Base-by-base conservation (phyloP, 495 filamentous ascomycete species). In the Venustampulla echinocandica region DNA sequence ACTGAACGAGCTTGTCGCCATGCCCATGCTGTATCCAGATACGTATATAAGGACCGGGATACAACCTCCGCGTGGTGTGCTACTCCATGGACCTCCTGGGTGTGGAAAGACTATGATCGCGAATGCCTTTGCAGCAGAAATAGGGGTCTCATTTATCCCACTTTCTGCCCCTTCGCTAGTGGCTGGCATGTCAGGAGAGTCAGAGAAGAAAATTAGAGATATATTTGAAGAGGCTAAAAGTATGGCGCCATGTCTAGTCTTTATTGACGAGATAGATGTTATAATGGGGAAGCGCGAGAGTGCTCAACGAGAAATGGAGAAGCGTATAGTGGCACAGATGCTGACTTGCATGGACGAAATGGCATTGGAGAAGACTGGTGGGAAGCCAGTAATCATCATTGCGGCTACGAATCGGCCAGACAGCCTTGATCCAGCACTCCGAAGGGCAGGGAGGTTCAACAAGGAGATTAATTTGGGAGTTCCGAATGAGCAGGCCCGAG, bases 241-340 rank as follows among this genome's bases (percentile, higher is more conserved):
- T 44, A 74, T 90, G 44, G 92, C 92, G 2, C 92, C 92, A 1
- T 95, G 90, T 59, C 68, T 98, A 3, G 76, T 98, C 6, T 96
- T 98, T 61, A 84, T 98, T 47, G 92, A 96, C 55, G 92, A 98
- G 62, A 94, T 96, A 50, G 92, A 98, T 61, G 85, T 87, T 13
- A 95, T 96, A 50, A 92, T 92, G 30, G 88, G 88, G 3, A 96
- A 95, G 65, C 74, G 90, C 35, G 92, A 96, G 59, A 90, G 79
- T 56, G 86, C 90, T n/a, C 89, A 94, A 58, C 79, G 88, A 54
- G 88, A 94, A 58, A 97, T 97, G 90, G 90, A 97, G 64, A 89
- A 90, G 64, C 69, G 90, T 37, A 97, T 97, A 58, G 90, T 97
- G 15, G 86, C 90, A 1, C 90, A 96, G 63, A 77, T 97, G 53